Conservation (phyloP, 257 asterid species). For the Rhazya stricta region DNA sequence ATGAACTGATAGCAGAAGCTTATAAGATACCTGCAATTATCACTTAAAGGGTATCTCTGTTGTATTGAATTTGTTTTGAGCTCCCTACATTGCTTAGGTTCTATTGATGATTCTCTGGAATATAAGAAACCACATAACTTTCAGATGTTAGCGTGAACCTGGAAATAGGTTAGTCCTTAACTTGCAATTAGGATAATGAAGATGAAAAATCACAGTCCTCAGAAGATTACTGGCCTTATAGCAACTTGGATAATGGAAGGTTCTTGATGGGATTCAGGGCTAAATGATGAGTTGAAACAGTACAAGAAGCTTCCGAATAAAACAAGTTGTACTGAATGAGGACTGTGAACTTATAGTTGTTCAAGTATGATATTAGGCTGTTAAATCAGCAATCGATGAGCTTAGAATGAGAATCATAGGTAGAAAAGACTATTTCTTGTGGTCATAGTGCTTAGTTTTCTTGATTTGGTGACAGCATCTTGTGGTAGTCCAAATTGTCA, state of each 20-base stretch:
- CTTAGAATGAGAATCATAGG: too few relatives aligned
- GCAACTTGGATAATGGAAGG: background rate
- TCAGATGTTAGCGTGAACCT: background rate
- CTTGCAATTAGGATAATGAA: background rate
- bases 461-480: too few relatives aligned
- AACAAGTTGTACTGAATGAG: too few relatives aligned
- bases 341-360: too few relatives aligned
- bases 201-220: background rate
- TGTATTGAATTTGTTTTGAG: too few relatives aligned
- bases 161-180: background rate
- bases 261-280: background rate
- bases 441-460: too few relatives aligned
- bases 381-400: too few relatives aligned
- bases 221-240: background rate
- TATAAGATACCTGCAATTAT: background rate
- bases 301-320: background rate
- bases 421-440: too few relatives aligned
- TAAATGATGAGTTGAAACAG: background rate
- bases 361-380: too few relatives aligned
- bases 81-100: background rate
- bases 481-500: too few relatives aligned
- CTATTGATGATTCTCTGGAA: background rate
- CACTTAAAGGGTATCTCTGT: background rate
- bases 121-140: too few relatives aligned
- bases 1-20: too few relatives aligned